A percentile compares a stretch with the other conserved stretches of the same genome.
Conservation (phyloP, 2,329 filamentous ascomycete genomes). For the Ceratocystiopsis sp. region DNA sequence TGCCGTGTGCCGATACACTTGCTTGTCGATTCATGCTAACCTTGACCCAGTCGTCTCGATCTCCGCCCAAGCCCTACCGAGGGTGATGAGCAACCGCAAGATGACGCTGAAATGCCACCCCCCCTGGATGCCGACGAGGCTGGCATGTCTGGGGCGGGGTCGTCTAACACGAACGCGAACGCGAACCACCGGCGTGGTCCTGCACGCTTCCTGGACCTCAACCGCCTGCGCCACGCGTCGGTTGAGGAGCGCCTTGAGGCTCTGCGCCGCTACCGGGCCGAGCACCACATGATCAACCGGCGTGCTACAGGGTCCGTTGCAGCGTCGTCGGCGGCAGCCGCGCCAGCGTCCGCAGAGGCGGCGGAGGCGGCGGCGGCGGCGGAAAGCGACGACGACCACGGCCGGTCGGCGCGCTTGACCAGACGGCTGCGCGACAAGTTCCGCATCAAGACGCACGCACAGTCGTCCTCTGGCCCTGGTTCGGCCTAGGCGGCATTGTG, state of each 20-base stretch:
- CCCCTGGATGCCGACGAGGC: slow-evolving; percentile 24
- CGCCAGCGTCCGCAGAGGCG: slow-evolving; percentile 8
- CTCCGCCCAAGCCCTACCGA: slow-evolving; percentile 22
- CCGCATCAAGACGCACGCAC: slow-evolving; percentile 30
- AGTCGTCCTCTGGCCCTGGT: slow-evolving; percentile 12
- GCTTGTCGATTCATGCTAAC: background rate
- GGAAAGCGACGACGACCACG: slow-evolving; percentile 17
- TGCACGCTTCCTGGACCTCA: slow-evolving; percentile 38
- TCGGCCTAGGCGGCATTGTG: no score
- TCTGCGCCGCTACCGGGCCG: slow-evolving; percentile 31
- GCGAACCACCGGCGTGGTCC: slow-evolving; percentile 19
- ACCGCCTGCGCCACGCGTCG: slow-evolving; percentile 39
- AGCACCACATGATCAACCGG: slow-evolving; percentile 12
- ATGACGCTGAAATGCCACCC: slow-evolving; percentile 18
- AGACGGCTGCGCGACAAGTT: slow-evolving; percentile 36
- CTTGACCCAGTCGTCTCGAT: slow-evolving; percentile 31
- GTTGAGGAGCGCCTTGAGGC: slow-evolving; percentile 45
- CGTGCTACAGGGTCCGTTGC: no score
- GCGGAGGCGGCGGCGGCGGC: slow-evolving; percentile 6
- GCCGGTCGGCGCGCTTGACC: slow-evolving; percentile 24
- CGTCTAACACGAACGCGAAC: background rate
- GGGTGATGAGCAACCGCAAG: slow-evolving; percentile 9
- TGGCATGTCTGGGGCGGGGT: slow-evolving; percentile 13
- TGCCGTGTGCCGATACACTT: background rate
- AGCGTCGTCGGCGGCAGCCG: no score